A percentile compares a stretch with the other conserved stretches of the same genome.
These are phyloP conservation scores for Debaryomyces hansenii DNA, from an alignment of 805 yeast species.

Conservation along the genomic window DNA sequence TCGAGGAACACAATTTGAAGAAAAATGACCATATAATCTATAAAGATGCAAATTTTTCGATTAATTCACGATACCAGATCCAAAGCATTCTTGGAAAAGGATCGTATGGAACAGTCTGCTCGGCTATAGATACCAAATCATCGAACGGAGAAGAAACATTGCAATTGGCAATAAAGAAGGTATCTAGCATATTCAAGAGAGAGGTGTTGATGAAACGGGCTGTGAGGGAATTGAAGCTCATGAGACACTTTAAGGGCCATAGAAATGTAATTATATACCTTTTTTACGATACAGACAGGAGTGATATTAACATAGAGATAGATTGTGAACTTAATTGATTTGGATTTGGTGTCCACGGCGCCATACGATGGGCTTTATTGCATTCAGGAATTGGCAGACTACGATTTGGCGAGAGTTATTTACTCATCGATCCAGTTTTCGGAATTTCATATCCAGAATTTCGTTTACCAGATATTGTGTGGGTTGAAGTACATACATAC, in stretches of 20 bases:
- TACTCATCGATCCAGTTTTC: constrained; percentile 74
- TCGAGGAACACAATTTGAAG: not conserved
- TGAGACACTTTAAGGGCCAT: constrained; percentile 85
- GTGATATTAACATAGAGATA: constrained; percentile 19
- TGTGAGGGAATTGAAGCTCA: constrained; percentile 74
- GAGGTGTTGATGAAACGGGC: constrained; percentile 76
- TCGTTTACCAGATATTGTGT: constrained; percentile 78
- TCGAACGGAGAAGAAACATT: constrained; percentile 19
- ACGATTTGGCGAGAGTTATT: constrained; percentile 79
- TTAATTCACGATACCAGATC: constrained; percentile 61
- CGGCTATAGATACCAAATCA: constrained; percentile 57
- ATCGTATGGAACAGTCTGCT: constrained; percentile 82
- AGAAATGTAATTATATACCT: constrained; percentile 49
- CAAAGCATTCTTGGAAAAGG: constrained; percentile 72
- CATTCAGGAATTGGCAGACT: constrained; percentile 81
- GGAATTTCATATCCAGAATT: constrained; percentile 78
- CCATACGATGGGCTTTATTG: constrained; percentile 89
- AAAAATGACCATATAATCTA: not conserved
- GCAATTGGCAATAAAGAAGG: constrained; percentile 78
- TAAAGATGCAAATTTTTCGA: constrained; percentile 56
- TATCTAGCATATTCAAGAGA: constrained; percentile 64
- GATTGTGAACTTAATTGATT: constrained; percentile 71
- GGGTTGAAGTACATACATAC: constrained; percentile 89
- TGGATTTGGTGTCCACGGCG: constrained; percentile 62
- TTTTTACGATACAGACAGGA: not conserved